phyloP scores from a whole-genome alignment of 139 green algal species.

The Chlorella vulgaris region DNA sequence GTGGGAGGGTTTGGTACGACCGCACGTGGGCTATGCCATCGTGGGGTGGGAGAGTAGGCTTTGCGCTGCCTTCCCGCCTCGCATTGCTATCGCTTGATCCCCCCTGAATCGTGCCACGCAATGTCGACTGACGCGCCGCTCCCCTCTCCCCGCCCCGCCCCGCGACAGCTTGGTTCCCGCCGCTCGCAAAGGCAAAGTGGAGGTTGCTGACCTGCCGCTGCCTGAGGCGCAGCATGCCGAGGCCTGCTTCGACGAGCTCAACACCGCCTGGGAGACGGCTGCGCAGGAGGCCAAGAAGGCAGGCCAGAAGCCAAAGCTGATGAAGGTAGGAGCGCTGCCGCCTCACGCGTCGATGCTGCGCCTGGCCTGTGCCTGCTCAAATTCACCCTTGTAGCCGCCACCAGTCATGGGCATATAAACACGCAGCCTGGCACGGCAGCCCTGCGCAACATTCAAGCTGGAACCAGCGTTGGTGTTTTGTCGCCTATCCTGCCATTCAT shows the following conservation, averaged over 20 bases:
- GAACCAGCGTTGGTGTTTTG: no score
- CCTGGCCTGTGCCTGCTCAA: no score
- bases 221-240: slow-evolving; percentile 51
- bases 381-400: no score
- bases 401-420: background rate
- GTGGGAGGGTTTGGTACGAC: background rate
- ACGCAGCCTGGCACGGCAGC: background rate
- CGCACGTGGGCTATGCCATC: no score
- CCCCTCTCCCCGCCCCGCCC: background rate
- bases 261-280: slow-evolving; percentile 40
- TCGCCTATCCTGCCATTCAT: no score
- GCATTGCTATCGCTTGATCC: no score
- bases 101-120: no score
- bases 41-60: background rate
- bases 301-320: slow-evolving; percentile 32
- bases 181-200: slow-evolving; percentile 32
- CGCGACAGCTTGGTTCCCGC: slow-evolving; percentile 13
- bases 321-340: no score
- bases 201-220: slow-evolving; percentile 57
- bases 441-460: no score
- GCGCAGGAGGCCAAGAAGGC: slow-evolving; percentile 12
- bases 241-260: slow-evolving; percentile 38
- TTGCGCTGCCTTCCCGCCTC: no score
- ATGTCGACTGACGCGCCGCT: background rate
- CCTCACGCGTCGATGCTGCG: no score